These are phyloP conservation scores for Penicillium sp. DNA, from an alignment of 2,329 filamentous ascomycete genomes.

Conservation along the genomic window DNA sequence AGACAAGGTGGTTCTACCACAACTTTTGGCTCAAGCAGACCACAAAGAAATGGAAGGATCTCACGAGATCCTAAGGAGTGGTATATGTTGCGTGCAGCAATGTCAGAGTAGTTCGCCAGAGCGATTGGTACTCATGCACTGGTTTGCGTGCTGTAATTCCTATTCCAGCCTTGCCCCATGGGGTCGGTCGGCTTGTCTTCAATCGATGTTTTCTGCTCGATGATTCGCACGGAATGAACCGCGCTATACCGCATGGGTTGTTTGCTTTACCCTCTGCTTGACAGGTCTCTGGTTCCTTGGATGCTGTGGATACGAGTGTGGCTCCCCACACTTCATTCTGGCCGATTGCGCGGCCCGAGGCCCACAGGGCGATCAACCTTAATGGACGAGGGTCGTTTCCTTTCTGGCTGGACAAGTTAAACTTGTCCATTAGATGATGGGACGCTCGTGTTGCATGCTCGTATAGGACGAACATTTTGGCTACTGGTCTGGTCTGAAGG, in stretches of 20 bases:
- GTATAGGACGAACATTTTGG: neutral
- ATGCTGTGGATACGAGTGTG: neutral
- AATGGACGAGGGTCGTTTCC: constrained; percentile 1
- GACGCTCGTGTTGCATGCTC: neutral
- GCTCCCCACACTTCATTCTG: neutral
- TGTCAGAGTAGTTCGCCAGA: neutral
- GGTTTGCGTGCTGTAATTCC: neutral
- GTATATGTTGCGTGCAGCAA: neutral
- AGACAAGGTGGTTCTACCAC: neutral
- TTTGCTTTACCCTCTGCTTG: neutral
- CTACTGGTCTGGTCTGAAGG: neutral
- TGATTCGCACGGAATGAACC: neutral
- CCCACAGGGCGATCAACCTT: constrained; percentile 5
- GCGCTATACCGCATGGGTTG: neutral
- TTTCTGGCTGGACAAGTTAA: neutral
- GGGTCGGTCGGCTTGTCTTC: neutral
- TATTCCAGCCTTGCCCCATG: neutral
- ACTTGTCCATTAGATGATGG: neutral
- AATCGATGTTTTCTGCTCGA: too few species aligned
- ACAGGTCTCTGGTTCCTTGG: neutral
- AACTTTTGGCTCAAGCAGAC: neutral
- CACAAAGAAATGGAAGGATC: neutral
- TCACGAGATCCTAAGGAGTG: neutral
- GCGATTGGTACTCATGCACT: neutral
- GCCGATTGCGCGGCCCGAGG: constrained; percentile 5